Evolutionary conservation across 2,329 filamentous ascomycete genomes (phyloP), one percentile per base, ranked within the genome.

Genomic region (Talaromyces pinophilus): DNA sequence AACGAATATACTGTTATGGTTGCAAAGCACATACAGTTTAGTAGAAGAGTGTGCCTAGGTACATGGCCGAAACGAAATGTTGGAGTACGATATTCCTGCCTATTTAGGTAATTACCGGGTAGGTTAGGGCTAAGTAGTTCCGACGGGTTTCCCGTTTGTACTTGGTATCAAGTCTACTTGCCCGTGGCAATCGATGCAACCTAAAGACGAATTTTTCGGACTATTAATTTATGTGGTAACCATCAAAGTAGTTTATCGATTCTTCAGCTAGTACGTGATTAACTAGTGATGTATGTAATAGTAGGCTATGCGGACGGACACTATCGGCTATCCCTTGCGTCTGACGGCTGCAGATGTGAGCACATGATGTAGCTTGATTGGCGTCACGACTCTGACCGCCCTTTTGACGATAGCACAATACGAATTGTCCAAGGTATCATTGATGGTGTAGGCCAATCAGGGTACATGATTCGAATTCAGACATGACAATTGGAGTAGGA

Each of bases 261-360:
- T 19, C 17, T 40, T 40, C 30, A n/a, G 28, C 50, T 19, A 54
- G 28, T 28, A 52, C 8, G 28, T 33, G 28, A 17, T 54, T 33
- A 6, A 33, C 28, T 54, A 54, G 28, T 33, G 50, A 54, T 54
- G 50, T 54, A 54, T 54, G 50, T 15, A 40, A 55, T 55, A 55
- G 30, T 3, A 38, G 33, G 42, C 25, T 33, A 19, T 25, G 28
- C 19, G 35, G 61, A 54, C 62, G 52, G 40, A 35, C 28, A 33
- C 42, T 64, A 35, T 25, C 42, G 57, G 57, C 38, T 38, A 64
- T 64, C 62, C 62, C 62, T 64, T 64, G 62, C 62, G 62, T 64
- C 62, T 54, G 46, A 40, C 30, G 33, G 44, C 60, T 62, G 60
- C 60, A 62, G 62, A 57, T 19, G 22, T 57, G 62, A 35, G 42